A percentile compares a stretch with the other conserved stretches of the same genome.
These are phyloP conservation scores for Alnus glutinosa DNA, from an alignment of 306 rosid species.

Conservation along the genomic window DNA sequence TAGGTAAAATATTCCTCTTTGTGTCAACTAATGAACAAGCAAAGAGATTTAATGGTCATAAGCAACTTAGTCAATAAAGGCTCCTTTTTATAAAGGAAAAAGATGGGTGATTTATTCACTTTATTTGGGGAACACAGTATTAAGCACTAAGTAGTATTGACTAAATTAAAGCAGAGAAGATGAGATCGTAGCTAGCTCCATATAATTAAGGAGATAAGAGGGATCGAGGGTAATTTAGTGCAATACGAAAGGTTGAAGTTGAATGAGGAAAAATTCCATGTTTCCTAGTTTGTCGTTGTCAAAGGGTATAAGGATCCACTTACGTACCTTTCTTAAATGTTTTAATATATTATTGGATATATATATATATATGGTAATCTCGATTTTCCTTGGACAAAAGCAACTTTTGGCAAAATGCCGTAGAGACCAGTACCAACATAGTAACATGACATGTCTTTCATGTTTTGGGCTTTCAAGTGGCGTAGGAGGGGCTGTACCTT, in stretches of 20 bases:
- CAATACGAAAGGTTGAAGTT: conserved; percentile 4
- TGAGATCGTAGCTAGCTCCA: not conserved
- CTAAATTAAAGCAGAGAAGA: not conserved
- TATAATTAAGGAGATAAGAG: conserved; percentile 14
- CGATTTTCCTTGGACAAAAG: no score
- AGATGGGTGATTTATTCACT: conserved; percentile 36
- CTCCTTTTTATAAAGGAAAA: conserved; percentile 7
- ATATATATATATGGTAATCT: no score
- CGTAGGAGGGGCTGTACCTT: no score
- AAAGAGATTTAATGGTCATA: conserved; percentile 43
- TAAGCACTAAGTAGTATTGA: conserved; percentile 35
- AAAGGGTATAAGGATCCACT: no score
- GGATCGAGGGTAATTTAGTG: not conserved
- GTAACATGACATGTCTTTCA: no score
- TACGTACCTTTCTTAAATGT: no score
- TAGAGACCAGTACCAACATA: no score
- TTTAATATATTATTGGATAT: no score
- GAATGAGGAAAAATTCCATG: conserved; percentile 15
- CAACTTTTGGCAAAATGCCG: no score
- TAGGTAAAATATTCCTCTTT: conserved; percentile 53
- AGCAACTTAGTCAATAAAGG: conserved; percentile 45
- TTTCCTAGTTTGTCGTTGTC: not conserved
- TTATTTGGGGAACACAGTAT: conserved; percentile 25
- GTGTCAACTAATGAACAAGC: conserved; percentile 41
- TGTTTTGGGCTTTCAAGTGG: no score